Evolutionary conservation across 2,329 filamentous ascomycete species (phyloP), one percentile per base, ranked within the genome.

Genomic region (Ophiocordyceps sinensis): DNA sequence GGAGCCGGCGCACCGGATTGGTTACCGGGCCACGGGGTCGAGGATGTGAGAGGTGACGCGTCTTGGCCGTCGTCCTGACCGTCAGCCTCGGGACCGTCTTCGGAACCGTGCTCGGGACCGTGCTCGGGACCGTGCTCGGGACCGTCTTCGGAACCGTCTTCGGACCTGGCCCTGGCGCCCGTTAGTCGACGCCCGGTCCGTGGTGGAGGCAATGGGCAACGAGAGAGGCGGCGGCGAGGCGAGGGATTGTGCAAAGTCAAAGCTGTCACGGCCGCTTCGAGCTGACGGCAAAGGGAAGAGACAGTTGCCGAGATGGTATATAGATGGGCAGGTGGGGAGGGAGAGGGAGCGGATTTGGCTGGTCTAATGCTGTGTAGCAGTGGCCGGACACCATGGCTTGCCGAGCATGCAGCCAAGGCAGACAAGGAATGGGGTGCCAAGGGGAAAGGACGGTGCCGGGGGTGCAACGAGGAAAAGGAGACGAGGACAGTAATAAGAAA

Each of bases 341-440:
- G 10, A 14, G 30, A 38, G 26, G 17, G 32, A 26, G 39, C 26
- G 36, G 34, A 41, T 15, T n/a, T 15, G 39, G 34, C 19, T 36
- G 28, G 39, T 23, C 10, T 34, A 11, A 41, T 41, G 39, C 34
- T 36, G 39, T 41, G 39, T 41, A 41, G 39, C 39, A 41, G 31
- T 37, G 39, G 39, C 39, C 35, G 34, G 34, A 14, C 10, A 15
- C 14, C 32, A 41, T 36, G 32, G 39, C 32, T 37, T 41, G 39
- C 39, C 34, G 34, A 29, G 14, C 34, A 36, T 37, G 26, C 19
- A 31, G 39, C 23, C 34, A 17, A 41, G 39, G 32, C 14, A 36
- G 39, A 15, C 32, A 34, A 34, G 32, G 32, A 34, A 34, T 34
- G 32, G 14, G 15, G 32, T 14, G 32, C 5, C 14, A 34, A 34